Evolutionary conservation across 345 rosid genomes (phyloP).

Genomic region (Dipteronia sinensis): DNA sequence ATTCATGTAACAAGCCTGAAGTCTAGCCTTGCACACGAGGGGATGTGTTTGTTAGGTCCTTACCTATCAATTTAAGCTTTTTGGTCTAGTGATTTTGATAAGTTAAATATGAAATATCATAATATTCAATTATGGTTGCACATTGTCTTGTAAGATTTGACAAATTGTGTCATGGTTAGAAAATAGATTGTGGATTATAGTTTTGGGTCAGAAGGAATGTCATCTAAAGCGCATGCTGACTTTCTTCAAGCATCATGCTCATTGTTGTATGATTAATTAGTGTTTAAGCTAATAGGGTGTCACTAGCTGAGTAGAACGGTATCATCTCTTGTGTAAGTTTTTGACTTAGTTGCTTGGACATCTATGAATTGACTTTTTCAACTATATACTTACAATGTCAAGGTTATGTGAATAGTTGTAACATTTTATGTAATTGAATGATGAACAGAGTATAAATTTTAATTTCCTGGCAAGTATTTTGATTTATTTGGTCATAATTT

Average conservation of each 20-base stretch:
- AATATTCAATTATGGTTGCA: not conserved
- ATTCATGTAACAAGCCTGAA: not conserved
- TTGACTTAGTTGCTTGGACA: not conserved
- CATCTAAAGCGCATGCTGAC: not conserved
- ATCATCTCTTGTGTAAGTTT: not conserved
- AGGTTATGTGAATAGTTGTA: not conserved
- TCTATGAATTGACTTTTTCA: not conserved
- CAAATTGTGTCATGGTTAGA: not conserved
- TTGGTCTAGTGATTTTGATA: not conserved
- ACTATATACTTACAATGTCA: not conserved
- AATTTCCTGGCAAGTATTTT: not conserved
- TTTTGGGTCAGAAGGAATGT: not conserved
- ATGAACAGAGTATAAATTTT: not conserved
- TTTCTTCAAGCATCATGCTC: conserved; percentile 6
- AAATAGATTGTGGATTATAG: not conserved
- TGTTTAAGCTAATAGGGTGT: not conserved
- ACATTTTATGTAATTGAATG: conserved; percentile 2
- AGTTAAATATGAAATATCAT: not conserved
- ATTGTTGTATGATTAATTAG: not conserved
- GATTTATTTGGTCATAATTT: conserved; percentile 4
- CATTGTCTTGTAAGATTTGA: not conserved
- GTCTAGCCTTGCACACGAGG: not conserved
- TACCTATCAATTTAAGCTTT: not conserved
- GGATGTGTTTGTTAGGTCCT: not conserved
- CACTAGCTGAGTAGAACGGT: not conserved